phyloP scores from a whole-genome alignment of 2,329 filamentous ascomycete species.

The Exophiala sp. region DNA sequence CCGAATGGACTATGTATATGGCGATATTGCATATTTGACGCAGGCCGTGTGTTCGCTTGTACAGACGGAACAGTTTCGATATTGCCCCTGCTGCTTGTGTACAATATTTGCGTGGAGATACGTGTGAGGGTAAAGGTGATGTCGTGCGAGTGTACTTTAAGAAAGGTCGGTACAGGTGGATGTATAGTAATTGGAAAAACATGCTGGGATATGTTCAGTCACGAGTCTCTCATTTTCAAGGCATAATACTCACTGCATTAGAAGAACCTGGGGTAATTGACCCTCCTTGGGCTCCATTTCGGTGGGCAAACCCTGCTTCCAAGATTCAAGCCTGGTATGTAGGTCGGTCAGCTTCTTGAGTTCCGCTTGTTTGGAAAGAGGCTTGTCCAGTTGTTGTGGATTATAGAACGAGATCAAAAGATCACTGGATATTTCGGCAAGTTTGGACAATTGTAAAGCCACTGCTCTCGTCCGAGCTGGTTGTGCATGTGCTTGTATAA shows the following conservation, averaged over 20 bases:
- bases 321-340: constrained; percentile 83
- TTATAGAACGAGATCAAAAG: constrained; percentile 89
- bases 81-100: constrained; percentile 85
- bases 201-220: constrained; percentile 59
- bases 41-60: constrained; percentile 86
- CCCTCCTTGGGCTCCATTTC: constrained; percentile 89
- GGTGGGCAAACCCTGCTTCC: constrained; percentile 76
- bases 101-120: constrained; percentile 86
- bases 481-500: constrained; percentile 68
- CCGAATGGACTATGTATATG: constrained; percentile 91
- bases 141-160: constrained; percentile 79
- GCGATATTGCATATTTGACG: constrained; percentile 95
- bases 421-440: constrained; percentile 93
- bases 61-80: constrained; percentile 89
- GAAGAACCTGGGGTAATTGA: constrained; percentile 75
- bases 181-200: constrained; percentile 95
- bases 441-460: constrained; percentile 72
- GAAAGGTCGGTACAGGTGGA: constrained; percentile 93
- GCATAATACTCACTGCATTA: constrained; percentile 72
- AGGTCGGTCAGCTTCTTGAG: constrained; percentile 90
- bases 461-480: constrained; percentile 79
- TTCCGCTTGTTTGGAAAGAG: constrained; percentile 72
- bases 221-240: neutral
- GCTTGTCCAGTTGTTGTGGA: constrained; percentile 60
- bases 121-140: constrained; percentile 79